Conservation (phyloP, 1,139 yeast genomes). For the Yamadazyma trypodendri region DNA sequence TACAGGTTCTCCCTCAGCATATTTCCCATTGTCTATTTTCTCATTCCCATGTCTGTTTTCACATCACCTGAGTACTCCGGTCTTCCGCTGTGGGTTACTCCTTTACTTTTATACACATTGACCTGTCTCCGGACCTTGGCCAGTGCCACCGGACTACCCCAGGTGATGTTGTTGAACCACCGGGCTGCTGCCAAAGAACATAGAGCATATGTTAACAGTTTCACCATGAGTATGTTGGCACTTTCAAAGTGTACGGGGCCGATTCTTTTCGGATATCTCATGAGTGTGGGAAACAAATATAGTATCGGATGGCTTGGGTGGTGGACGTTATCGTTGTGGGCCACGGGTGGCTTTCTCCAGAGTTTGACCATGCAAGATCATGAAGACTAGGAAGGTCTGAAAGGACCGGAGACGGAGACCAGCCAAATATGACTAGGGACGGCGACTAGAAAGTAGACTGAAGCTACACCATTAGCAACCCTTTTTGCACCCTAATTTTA, state of each 20-base stretch:
- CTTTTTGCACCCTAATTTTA: too few relatives aligned
- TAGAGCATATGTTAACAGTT: slow-evolving; percentile 51
- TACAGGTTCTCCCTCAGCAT: slow-evolving; percentile 40
- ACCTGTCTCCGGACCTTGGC: slow-evolving; percentile 35
- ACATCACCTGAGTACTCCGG: slow-evolving; percentile 27
- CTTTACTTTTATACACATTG: slow-evolving; percentile 20
- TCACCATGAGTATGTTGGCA: slow-evolving; percentile 49
- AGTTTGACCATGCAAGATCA: slow-evolving; percentile 27
- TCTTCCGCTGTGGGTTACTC: slow-evolving; percentile 27
- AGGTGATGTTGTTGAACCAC: slow-evolving; percentile 37
- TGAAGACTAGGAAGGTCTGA: slow-evolving; percentile 12
- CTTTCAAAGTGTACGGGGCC: slow-evolving; percentile 61
- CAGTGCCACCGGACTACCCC: slow-evolving; percentile 20
- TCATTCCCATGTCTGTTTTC: slow-evolving; percentile 52
- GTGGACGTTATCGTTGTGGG: slow-evolving; percentile 41
- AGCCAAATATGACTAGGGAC: too few relatives aligned
- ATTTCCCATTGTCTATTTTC: slow-evolving; percentile 48
- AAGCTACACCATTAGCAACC: too few relatives aligned
- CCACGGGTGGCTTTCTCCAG: slow-evolving; percentile 31
- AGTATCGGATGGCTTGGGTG: slow-evolving; percentile 52
- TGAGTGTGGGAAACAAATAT: slow-evolving; percentile 44
- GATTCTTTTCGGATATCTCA: slow-evolving; percentile 53
- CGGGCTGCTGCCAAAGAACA: slow-evolving; percentile 47
- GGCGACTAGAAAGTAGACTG: too few relatives aligned
- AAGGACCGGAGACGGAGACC: too few relatives aligned